phyloP scores from a whole-genome alignment of 768 basidiomycete species.

The Daedaleopsis nitida region DNA sequence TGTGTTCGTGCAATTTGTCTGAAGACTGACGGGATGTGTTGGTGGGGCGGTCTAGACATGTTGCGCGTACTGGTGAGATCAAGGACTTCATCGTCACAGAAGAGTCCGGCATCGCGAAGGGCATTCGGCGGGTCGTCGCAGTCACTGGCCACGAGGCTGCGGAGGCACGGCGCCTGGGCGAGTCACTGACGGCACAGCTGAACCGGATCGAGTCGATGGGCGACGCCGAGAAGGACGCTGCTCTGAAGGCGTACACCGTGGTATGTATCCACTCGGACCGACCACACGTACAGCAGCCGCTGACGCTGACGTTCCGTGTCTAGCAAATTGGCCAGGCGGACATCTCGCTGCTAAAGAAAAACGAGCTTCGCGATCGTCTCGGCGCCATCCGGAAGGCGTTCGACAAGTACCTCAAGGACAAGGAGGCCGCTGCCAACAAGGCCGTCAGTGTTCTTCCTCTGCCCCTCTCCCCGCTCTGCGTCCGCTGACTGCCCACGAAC shows the following conservation, averaged over 20 bases:
- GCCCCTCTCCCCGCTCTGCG: not conserved
- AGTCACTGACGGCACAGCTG: conserved; percentile 62
- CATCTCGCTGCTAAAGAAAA: conserved; percentile 85
- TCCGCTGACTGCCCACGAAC: conserved; percentile 1
- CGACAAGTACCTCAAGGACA: conserved; percentile 84
- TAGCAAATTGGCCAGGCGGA: conserved; percentile 90
- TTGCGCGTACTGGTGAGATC: conserved; percentile 95
- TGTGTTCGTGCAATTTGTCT: not conserved
- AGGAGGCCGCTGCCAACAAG: conserved; percentile 75
- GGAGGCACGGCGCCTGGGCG: conserved; percentile 71
- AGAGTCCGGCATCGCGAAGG: conserved; percentile 97
- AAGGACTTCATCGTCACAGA: conserved; percentile 94
- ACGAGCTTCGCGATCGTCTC: conserved; percentile 75
- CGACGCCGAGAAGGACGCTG: conserved; percentile 86
- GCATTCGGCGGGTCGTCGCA: conserved; percentile 91
- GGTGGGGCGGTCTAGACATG: conserved; percentile 60
- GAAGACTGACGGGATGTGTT: not conserved
- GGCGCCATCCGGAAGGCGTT: conserved; percentile 75
- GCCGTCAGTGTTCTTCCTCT: conserved; percentile 46
- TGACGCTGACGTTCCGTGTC: conserved; percentile 5
- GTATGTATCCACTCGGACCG: conserved; percentile 45
- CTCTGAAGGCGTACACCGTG: conserved; percentile 76
- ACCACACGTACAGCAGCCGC: not conserved
- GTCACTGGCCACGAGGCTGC: conserved; percentile 94
- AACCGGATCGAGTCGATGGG: conserved; percentile 57